These are phyloP conservation scores for Coemansia sp. DNA, from an alignment of 192 early-diverging fungal genomes.

Conservation along the genomic window DNA sequence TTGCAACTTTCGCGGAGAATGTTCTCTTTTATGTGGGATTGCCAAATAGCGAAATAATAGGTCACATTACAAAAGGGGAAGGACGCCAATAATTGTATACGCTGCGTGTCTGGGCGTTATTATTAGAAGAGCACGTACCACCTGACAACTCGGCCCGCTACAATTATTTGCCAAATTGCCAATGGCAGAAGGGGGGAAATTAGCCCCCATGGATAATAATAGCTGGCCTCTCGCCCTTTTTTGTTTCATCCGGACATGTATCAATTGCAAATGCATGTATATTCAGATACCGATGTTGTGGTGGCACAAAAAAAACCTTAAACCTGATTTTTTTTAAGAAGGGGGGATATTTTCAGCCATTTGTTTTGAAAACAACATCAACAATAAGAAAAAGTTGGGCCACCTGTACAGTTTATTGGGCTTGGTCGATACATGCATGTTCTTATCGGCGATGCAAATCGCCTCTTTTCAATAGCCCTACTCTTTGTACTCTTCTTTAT, in stretches of 20 bases:
- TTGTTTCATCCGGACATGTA: constrained; percentile 5
- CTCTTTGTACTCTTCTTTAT: neutral
- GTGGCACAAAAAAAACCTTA: constrained; percentile 8
- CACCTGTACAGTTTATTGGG: neutral
- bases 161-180: neutral
- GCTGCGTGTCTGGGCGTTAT: neutral
- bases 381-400: neutral
- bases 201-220: constrained; percentile 1
- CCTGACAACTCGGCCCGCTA: neutral
- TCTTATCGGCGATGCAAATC: constrained; percentile 9
- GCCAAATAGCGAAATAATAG: neutral
- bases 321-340: constrained; percentile 2
- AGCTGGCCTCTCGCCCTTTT: neutral
- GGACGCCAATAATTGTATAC: neutral
- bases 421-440: neutral
- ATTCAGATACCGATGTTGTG: neutral
- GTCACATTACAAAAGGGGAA: neutral
- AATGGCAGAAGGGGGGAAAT: neutral
- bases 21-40: neutral
- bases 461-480: neutral
- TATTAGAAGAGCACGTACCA: neutral
- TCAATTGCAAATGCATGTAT: neutral
- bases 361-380: constrained; percentile 5
- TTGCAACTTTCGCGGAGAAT: neutral
- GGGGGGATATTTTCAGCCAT: neutral